phyloP scores from a whole-genome alignment of 768 basidiomycete species.

The Pleurotus giganteus region DNA sequence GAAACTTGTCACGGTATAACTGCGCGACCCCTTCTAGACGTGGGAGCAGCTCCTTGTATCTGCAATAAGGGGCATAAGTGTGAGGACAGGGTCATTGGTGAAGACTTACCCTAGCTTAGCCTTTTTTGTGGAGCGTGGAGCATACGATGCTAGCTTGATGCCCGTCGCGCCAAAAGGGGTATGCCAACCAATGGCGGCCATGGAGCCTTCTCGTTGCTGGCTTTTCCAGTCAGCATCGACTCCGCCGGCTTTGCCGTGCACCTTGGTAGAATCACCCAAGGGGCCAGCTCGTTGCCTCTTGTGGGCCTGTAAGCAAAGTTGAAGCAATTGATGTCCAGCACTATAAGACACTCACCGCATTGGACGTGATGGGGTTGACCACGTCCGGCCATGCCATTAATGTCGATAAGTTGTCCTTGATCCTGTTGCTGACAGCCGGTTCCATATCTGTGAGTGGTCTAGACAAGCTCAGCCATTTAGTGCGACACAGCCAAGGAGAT shows the following conservation, averaged over 20 bases:
- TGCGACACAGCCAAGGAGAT: background rate
- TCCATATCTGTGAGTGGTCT: background rate
- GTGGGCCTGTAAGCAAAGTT: background rate
- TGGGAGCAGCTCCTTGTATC: background rate
- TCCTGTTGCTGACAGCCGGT: background rate
- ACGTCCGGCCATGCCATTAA: background rate
- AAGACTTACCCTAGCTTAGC: background rate
- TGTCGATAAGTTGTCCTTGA: background rate
- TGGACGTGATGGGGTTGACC: background rate
- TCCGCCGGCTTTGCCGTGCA: background rate
- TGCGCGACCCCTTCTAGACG: background rate
- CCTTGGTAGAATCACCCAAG: background rate
- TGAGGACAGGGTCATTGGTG: background rate
- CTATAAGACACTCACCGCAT: background rate
- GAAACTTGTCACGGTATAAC: background rate
- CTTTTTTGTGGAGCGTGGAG: background rate
- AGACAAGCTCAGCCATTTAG: background rate
- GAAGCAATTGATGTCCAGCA: background rate
- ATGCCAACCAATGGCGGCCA: background rate
- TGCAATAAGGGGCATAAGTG: background rate
- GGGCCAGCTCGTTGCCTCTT: background rate
- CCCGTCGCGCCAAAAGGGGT: background rate
- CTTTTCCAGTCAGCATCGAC: background rate
- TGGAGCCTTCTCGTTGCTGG: background rate
- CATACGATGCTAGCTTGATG: background rate